Conservation (phyloP, 257 asterid species). For the Salvia rosmarinus region DNA sequence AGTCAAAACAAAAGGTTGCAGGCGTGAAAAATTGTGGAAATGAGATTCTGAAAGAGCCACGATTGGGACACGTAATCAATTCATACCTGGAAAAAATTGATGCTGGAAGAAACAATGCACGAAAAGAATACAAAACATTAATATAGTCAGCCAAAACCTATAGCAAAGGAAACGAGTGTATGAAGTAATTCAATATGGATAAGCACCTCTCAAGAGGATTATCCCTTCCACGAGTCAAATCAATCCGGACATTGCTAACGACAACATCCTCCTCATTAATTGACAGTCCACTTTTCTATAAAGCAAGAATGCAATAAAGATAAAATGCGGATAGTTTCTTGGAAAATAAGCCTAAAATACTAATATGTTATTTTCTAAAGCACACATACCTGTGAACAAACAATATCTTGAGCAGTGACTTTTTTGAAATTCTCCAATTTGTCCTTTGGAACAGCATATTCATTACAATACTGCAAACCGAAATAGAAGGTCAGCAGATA, state of each 20-base stretch:
- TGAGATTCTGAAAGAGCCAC: conserved; percentile 2
- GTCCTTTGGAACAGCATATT: conserved; percentile 87
- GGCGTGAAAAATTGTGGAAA: conserved; percentile 4
- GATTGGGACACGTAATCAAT: conserved; percentile 17
- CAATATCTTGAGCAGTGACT: conserved; percentile 82
- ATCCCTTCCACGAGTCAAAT: conserved; percentile 79
- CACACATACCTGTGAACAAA: conserved; percentile 83
- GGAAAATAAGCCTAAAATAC: conserved; percentile 20
- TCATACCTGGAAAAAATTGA: conserved; percentile 88
- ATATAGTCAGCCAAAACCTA: conserved; percentile 13
- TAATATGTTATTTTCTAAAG: conserved; percentile 11
- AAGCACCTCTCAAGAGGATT: conserved; percentile 89
- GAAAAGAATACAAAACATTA: conserved; percentile 37
- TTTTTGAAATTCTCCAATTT: conserved; percentile 72
- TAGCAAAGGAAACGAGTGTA: neutral
- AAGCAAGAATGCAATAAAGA: conserved; percentile 21
- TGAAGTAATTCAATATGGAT: conserved; percentile 24
- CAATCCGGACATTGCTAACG: conserved; percentile 84
- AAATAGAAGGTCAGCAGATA: conserved; percentile 30
- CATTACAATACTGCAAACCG: conserved; percentile 81
- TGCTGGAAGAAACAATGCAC: conserved; percentile 54
- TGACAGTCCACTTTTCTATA: conserved; percentile 52
- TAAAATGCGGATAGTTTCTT: neutral
- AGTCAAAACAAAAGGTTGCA: conserved; percentile 25
- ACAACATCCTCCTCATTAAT: conserved; percentile 81